Evolutionary conservation across 1,139 yeast species (phyloP).

Genomic region (Geotrichum bryndzae): DNA sequence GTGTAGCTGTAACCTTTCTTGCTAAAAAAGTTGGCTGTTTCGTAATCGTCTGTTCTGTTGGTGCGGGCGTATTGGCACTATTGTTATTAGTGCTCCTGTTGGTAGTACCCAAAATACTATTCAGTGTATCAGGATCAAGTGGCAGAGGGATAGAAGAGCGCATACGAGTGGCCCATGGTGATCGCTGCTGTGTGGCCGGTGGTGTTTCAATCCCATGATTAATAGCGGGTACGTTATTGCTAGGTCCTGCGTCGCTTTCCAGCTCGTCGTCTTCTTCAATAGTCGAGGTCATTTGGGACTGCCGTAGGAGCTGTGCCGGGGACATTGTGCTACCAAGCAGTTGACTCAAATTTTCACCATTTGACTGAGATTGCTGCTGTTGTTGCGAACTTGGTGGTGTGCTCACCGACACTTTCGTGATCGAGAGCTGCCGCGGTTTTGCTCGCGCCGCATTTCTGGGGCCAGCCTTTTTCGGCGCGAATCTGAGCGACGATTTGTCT

Average conservation of each 20-base stretch:
- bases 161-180: constrained; percentile 12
- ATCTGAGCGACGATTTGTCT: constrained; percentile 18
- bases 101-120: constrained; percentile 8
- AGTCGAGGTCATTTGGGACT: constrained; percentile 15
- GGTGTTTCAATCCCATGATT: constrained; percentile 3
- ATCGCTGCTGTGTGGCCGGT: constrained; percentile 5
- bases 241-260: background rate
- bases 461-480: constrained; percentile 16
- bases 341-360: background rate
- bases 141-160: constrained; percentile 17
- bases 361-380: background rate
- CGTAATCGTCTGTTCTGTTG: background rate
- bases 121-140: constrained; percentile 5
- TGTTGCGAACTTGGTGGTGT: constrained; percentile 11
- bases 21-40: constrained; percentile 5
- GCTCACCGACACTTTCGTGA: constrained; percentile 5
- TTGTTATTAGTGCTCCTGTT: too few relatives aligned
- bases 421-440: constrained; percentile 14
- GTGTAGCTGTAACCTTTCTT: constrained; percentile 3
- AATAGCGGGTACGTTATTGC: background rate
- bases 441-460: constrained; percentile 4
- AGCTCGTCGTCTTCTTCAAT: constrained; percentile 13
- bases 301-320: constrained; percentile 11
- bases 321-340: constrained; percentile 8
- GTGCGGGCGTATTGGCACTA: background rate